Evolutionary conservation across 2,329 filamentous ascomycete genomes (phyloP), one percentile per base, ranked within the genome.

Genomic region (Trichoderma sp.): DNA sequence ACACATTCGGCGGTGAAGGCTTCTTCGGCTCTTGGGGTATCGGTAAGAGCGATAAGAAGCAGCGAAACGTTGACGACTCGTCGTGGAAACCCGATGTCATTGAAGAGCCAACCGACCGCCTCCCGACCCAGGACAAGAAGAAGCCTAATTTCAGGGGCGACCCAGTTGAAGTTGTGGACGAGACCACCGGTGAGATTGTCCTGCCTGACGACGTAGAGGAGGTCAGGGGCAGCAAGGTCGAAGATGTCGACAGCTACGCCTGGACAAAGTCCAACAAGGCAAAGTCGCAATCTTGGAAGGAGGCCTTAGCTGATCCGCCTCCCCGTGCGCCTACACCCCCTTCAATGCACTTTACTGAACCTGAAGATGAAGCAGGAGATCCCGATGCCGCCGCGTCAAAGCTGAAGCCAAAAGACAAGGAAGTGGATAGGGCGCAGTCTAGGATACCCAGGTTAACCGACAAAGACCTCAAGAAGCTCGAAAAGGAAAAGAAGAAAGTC

Each of bases 21-120:
- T 86, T 86, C 71, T 87, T 86, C 75, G 83, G 80, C 68, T 83
- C 84, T 57, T 88, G 86, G 81, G 84, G 83, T 35, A 86, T 83
- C 61, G 79, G 81, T 12, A 86, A 86, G 73, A 87, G 86, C 70
- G 74, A 80, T 67, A 80, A 79, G 72, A 77, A 78, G 66, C 81
- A 80, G 68, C 78, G 79, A 48, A 75, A 58, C 17, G 64, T 67
- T 54, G 72, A 76, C 48, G 73, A 76, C 63, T 71, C 73, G 65
- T 76, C 74, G 63, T 74, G 79, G 69, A 81, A 80, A 70, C 79
- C 78, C 39, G 79, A 82, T 69, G 75, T 76, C 29, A 78, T 80
- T 53, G 81, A 84, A 70, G 82, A 84, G 68, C 79, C 81, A 15
- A 77, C 75, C 22, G 80, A 84, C 58, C 78, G 80, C 59, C 71